phyloP scores from a whole-genome alignment of 2,329 filamentous ascomycete species.

The Truncatella angustata region DNA sequence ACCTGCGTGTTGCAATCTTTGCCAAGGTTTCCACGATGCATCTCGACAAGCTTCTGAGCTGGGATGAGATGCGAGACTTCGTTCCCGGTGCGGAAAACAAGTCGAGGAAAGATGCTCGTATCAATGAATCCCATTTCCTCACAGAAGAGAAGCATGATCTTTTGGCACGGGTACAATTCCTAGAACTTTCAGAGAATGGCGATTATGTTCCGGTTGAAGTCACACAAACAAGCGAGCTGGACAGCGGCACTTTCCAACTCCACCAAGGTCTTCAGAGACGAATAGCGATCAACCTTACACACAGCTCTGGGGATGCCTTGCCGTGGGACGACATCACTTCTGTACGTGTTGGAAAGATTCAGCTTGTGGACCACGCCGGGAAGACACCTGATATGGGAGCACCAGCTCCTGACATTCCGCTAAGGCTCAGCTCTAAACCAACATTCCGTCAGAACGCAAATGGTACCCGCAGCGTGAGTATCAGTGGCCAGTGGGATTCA shows the following conservation, averaged over 20 bases:
- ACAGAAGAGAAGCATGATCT: slow-evolving; percentile 93
- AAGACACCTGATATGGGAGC: slow-evolving; percentile 78
- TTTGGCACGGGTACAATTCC: slow-evolving; percentile 81
- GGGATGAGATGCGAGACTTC: slow-evolving; percentile 95
- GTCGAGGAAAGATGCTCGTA: slow-evolving; percentile 60
- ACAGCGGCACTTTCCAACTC: slow-evolving; percentile 88
- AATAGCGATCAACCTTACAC: slow-evolving; percentile 82
- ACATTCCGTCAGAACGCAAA: slow-evolving; percentile 83
- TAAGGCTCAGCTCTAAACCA: slow-evolving; percentile 77
- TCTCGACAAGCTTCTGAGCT: slow-evolving; percentile 93
- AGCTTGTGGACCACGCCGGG: slow-evolving; percentile 79
- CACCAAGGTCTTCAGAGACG: slow-evolving; percentile 92
- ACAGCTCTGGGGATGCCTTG: slow-evolving; percentile 83
- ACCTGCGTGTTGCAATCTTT: slow-evolving; percentile 84
- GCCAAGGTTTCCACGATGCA: slow-evolving; percentile 91
- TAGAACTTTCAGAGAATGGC: slow-evolving; percentile 88
- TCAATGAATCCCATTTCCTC: slow-evolving; percentile 90
- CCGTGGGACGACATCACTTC: slow-evolving; percentile 83
- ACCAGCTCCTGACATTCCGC: slow-evolving; percentile 68
- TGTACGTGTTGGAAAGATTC: slow-evolving; percentile 76
- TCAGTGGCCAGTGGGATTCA: slow-evolving; percentile 96
- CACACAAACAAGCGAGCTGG: slow-evolving; percentile 77
- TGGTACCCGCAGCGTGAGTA: slow-evolving; percentile 80
- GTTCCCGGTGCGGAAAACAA: slow-evolving; percentile 57
- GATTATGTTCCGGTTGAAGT: slow-evolving; percentile 93